Base-by-base conservation (phyloP, 768 basidiomycete genomes). In the Lyophyllum shimeji region DNA sequence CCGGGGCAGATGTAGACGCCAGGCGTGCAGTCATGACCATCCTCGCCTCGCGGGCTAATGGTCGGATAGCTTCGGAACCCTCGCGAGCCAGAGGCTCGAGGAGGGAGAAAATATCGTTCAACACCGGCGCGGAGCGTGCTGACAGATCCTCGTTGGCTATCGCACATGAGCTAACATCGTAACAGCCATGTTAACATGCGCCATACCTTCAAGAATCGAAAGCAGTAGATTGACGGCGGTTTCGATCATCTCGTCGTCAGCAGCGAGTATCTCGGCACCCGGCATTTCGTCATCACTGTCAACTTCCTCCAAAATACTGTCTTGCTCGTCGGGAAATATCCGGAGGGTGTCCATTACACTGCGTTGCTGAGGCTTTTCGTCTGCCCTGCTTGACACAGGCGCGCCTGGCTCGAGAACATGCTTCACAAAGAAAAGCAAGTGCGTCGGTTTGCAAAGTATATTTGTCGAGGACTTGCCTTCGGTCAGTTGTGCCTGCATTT, bases 11-110 rank as follows among this genome's bases (percentile, higher is more conserved):
- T 0, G 81, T 71, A 3, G 87, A 83, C 0, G 89, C 90, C 23
- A 87, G 71, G 18, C 93, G 86, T 5, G 90, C 89, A 3, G 89
- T 90, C 67, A 97, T 84, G 12, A 95, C 87, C 70, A 95, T 83
- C 54, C 83, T 76, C 2, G 93, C 93, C 70, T 95, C 93, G 9
- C 86, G 78, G 0, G 90, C 85, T 7, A 90, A 70, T 1, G 80
- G 71, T 31, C 83, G 78, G 40, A 89, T 69, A 0, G 75, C 64
- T 51, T 73, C 65, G 0, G 84, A 80, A 2, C 71, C 63, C n/a
- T 78, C 70, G 40, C 73, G 76, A 0, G 85, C 69, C 17, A 89
- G 67, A 0, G 76, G 75, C 55, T 88, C 84, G 8, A 95, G 76
- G 43, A 86, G 75, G 0, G 78, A 69, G 59, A 85, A 84, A 50